These are phyloP conservation scores for Pseudogymnoascus destructans DNA, from an alignment of 2,329 filamentous ascomycete genomes.

Conservation along the genomic window DNA sequence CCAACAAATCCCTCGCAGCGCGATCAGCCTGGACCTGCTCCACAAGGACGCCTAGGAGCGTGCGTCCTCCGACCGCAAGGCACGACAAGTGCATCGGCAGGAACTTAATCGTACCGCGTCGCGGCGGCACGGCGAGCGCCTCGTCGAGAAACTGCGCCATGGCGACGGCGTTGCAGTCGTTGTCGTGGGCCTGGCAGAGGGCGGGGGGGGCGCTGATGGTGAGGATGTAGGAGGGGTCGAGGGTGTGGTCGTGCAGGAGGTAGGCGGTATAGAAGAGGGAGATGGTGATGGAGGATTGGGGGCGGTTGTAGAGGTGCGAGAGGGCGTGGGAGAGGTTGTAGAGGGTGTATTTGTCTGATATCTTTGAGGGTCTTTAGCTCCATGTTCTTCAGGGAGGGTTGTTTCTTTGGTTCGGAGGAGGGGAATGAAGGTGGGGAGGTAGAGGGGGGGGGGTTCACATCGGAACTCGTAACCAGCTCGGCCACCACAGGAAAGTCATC, in stretches of 20 bases:
- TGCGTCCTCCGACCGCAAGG: not conserved
- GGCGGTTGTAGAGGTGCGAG: not conserved
- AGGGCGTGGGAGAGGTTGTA: not conserved
- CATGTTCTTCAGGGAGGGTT: not conserved
- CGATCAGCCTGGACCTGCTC: not conserved
- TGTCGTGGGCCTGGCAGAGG: not conserved
- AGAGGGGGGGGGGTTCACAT: not conserved
- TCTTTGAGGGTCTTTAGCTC: not conserved
- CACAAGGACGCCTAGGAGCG: not conserved
- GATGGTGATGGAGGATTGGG: not conserved
- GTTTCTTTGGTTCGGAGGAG: not conserved
- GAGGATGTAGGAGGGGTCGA: not conserved
- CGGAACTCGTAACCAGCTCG: not conserved
- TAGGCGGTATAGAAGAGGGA: too few species aligned
- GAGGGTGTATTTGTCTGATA: not conserved
- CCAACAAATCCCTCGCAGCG: not conserved
- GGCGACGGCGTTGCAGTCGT: not conserved
- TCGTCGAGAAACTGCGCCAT: not conserved
- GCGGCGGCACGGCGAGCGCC: not conserved
- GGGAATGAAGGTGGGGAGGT: not conserved
- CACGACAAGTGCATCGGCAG: not conserved
- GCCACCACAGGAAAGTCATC: not conserved
- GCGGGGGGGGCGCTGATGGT: not conserved
- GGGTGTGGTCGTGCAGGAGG: not conserved
- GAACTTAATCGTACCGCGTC: not conserved